These are phyloP conservation scores for Trametes maxima DNA, from an alignment of 768 basidiomycete species.

Conservation along the genomic window DNA sequence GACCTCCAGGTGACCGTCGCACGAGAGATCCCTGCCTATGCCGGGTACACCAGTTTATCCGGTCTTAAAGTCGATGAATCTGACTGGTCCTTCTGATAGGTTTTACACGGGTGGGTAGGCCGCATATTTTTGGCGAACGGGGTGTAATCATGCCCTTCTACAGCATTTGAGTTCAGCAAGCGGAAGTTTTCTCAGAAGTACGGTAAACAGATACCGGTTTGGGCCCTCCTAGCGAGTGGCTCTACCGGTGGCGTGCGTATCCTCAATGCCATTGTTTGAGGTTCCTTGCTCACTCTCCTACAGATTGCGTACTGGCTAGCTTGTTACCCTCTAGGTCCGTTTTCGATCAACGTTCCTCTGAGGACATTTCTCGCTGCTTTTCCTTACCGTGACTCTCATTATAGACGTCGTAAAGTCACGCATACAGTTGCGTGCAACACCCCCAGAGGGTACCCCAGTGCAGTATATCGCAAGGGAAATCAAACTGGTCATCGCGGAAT, in stretches of 20 bases:
- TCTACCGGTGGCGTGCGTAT: slow-evolving; percentile 76
- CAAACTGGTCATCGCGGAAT: slow-evolving; percentile 64
- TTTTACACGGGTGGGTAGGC: slow-evolving; percentile 64
- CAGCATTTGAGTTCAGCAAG: slow-evolving; percentile 90
- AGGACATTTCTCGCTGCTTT: not conserved
- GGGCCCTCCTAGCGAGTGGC: slow-evolving; percentile 83
- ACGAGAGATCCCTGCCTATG: slow-evolving; percentile 95
- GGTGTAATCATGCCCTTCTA: not conserved
- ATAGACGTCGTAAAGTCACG: slow-evolving; percentile 91
- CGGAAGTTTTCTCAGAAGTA: slow-evolving; percentile 67
- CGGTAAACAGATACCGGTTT: slow-evolving; percentile 73
- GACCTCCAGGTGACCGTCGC: slow-evolving; percentile 75
- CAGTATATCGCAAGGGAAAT: slow-evolving; percentile 78
- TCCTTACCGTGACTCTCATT: not conserved
- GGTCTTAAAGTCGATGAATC: not conserved
- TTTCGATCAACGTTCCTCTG: too few species aligned
- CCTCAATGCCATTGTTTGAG: too few species aligned
- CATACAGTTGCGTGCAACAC: slow-evolving; percentile 74
- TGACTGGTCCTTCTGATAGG: slow-evolving; percentile 37
- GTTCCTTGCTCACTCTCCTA: not conserved
- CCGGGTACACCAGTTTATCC: slow-evolving; percentile 56
- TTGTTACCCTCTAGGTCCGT: slow-evolving; percentile 81
- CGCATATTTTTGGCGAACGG: not conserved
- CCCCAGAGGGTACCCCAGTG: slow-evolving; percentile 72
- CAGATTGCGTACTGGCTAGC: slow-evolving; percentile 92